Conservation (phyloP, 768 basidiomycete species). For the Pholiota molesta region DNA sequence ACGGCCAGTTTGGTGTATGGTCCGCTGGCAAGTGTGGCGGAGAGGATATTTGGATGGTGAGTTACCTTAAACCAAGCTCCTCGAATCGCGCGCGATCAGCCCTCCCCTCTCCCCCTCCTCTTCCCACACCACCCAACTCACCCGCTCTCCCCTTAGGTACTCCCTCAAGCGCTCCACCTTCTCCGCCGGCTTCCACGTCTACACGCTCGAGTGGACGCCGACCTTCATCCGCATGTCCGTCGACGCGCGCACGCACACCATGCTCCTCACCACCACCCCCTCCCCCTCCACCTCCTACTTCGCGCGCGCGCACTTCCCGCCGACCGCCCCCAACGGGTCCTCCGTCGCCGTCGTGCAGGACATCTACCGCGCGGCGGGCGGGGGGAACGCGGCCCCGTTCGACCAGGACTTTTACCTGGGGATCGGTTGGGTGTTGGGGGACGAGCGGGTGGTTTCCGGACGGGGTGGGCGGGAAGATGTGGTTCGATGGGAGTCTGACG, state of each 20-base stretch:
- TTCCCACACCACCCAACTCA: too few species aligned
- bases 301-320: slow-evolving; percentile 67
- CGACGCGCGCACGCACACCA: slow-evolving; percentile 66
- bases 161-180: slow-evolving; percentile 38
- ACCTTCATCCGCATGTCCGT: slow-evolving; percentile 79
- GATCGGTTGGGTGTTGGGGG: slow-evolving; percentile 77
- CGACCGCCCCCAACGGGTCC: slow-evolving; percentile 59
- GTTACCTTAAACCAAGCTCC: not conserved
- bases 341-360: slow-evolving; percentile 46
- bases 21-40: slow-evolving; percentile 43
- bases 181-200: slow-evolving; percentile 17
- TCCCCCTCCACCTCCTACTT: slow-evolving; percentile 65
- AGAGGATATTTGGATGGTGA: slow-evolving; percentile 57
- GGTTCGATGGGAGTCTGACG: slow-evolving; percentile 65
- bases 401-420: slow-evolving; percentile 86
- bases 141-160: slow-evolving; percentile 3
- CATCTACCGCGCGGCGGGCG: slow-evolving; percentile 41
- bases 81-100: too few species aligned
- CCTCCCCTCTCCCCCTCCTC: not conserved
- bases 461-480: slow-evolving; percentile 70
- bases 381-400: slow-evolving; percentile 65
- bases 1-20: slow-evolving; percentile 74
- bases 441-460: slow-evolving; percentile 93
- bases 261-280: slow-evolving; percentile 57
- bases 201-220: slow-evolving; percentile 23